These are phyloP conservation scores for Rasamsonia emersonii DNA, from an alignment of 2,329 filamentous ascomycete species.

Conservation along the genomic window DNA sequence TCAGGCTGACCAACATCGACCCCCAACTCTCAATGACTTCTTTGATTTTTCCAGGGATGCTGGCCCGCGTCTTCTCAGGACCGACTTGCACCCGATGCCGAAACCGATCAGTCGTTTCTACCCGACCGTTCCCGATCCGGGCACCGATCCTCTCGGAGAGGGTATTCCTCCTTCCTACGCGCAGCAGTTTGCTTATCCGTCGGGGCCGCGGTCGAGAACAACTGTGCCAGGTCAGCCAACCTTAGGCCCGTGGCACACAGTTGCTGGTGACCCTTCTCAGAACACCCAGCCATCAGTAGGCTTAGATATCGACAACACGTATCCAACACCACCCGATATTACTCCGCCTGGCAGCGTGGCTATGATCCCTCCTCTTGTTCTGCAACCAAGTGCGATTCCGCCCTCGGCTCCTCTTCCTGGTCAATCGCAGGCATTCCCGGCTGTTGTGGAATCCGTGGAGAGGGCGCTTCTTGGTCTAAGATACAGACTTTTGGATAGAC, in stretches of 20 bases:
- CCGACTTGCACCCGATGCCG: background rate
- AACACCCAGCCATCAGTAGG: background rate
- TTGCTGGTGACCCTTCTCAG: too few species aligned
- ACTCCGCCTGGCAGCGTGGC: background rate
- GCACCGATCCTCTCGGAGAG: background rate
- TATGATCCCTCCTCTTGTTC: background rate
- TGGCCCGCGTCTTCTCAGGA: background rate
- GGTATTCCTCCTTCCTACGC: background rate
- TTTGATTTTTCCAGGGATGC: slow-evolving; percentile 14
- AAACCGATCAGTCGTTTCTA: too few species aligned
- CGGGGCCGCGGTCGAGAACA: too few species aligned
- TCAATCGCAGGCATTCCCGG: too few species aligned
- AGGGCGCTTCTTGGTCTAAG: background rate
- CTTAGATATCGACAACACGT: background rate
- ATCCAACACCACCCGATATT: background rate
- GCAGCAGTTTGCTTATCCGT: background rate
- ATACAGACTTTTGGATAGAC: background rate
- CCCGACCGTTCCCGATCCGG: too few species aligned
- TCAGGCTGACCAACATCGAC: slow-evolving; percentile 12
- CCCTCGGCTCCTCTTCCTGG: too few species aligned
- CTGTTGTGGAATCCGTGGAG: background rate
- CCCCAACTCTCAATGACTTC: slow-evolving; percentile 10
- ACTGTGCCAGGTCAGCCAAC: too few species aligned
- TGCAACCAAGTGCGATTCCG: too few species aligned
- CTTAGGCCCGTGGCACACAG: too few species aligned